A percentile compares a stretch with the other conserved stretches of the same genome.
These are phyloP conservation scores for Escallonia rubra DNA, from an alignment of 129 eudicot species.

Conservation along the genomic window DNA sequence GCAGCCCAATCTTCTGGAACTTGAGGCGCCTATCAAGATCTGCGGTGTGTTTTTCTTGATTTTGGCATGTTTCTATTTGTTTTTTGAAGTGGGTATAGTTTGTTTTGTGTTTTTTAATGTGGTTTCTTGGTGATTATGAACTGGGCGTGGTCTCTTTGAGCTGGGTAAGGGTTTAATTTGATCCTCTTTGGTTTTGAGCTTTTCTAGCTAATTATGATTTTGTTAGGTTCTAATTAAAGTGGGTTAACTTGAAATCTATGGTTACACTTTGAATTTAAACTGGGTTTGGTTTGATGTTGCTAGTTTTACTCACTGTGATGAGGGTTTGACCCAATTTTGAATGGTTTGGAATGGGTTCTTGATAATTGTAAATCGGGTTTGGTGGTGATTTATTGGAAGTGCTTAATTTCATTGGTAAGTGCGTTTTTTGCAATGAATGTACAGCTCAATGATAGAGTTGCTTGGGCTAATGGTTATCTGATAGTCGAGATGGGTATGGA, in stretches of 20 bases:
- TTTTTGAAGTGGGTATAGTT: neutral
- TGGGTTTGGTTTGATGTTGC: too few relatives aligned
- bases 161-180: constrained; percentile 8
- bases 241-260: too few relatives aligned
- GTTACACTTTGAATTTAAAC: too few relatives aligned
- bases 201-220: neutral
- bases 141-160: constrained; percentile 35
- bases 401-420: neutral
- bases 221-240: neutral
- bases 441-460: too few relatives aligned
- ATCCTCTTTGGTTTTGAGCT: constrained; percentile 1
- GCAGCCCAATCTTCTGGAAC: constrained; percentile 78
- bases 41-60: constrained; percentile 42
- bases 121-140: neutral
- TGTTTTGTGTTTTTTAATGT: neutral
- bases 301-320: neutral
- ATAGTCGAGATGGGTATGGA: too few relatives aligned
- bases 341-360: neutral
- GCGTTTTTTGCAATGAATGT: too few relatives aligned
- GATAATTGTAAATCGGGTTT: neutral
- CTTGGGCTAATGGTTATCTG: too few relatives aligned
- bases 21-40: constrained; percentile 64
- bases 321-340: neutral
- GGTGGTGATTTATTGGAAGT: neutral
- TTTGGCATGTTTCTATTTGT: constrained; percentile 8